Base-by-base conservation (phyloP, 2,329 filamentous ascomycete species). In the Diaporthe amygdali region DNA sequence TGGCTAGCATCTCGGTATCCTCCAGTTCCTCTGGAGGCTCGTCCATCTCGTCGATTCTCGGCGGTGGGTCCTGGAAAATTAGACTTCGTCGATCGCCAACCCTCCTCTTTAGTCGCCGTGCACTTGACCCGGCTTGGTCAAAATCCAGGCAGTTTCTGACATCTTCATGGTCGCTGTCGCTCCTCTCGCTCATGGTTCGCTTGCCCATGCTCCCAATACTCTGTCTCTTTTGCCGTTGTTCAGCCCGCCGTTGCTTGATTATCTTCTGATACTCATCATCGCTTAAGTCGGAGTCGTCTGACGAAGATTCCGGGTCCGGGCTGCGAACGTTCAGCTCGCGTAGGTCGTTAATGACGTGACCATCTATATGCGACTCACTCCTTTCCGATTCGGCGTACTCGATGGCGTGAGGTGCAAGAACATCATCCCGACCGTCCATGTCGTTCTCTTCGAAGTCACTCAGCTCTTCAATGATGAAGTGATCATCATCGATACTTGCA, bases 21-120 rank as follows among this genome's bases (percentile, higher is more conserved):
- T 80, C 76, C 54, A 78, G 78, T 63, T 85, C 84, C 49, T 86
- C 84, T 30, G 85, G 84, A 14, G 86, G 86, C 77, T 88, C 87
- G 20, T 88, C 87, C 1, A 87, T 80, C 78, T 89, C 87, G 46
- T 88, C 85, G 70, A 89, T 89, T 46, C 84, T 82, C 14, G 84
- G 84, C 61, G 82, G 84, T 39, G 86, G 85, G 71, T 88, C 86
- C 25, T 84, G 81, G 73, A 88, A 87, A 32, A 84, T 81, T n/a
- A 87, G 75, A 72, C 85, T 84, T 49, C 84, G 83, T 44, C 87
- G 83, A 56, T 83, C 79, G n/a, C 80, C 81, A 34, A 86, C 76
- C 47, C 84, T 82, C 72, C 87, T 83, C 67, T 83, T 82, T 71
- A 87, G 78, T 34, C 85, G 83, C 25, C 85, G 82, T 12, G 86